Evolutionary conservation across 495 filamentous ascomycete genomes (phyloP).

Genomic region (Echria macrotheca): DNA sequence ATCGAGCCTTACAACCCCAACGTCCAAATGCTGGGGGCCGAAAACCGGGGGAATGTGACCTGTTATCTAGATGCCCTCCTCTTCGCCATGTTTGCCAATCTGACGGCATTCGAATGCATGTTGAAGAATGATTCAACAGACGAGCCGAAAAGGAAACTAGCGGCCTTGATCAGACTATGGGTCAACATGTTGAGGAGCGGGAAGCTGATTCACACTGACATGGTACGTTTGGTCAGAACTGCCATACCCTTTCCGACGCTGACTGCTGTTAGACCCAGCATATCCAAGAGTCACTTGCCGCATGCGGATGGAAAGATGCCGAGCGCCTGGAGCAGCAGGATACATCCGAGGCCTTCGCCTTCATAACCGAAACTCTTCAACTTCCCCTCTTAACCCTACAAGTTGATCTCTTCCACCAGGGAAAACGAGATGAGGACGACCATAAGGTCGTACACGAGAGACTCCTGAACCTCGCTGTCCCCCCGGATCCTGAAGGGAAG

Average conservation of each 20-base stretch:
- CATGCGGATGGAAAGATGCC: conserved; percentile 89
- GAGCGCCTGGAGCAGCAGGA: conserved; percentile 75
- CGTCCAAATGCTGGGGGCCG: conserved; percentile 73
- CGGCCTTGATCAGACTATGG: conserved; percentile 75
- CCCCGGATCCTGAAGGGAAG: conserved; percentile 55
- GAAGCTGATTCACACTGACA: conserved; percentile 75
- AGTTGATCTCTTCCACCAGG: conserved; percentile 90
- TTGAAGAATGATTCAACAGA: conserved; percentile 56
- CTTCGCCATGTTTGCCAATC: conserved; percentile 91
- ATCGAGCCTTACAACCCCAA: conserved; percentile 65
- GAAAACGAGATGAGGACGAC: conserved; percentile 76
- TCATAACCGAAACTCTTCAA: conserved; percentile 84
- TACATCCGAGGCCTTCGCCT: conserved; percentile 89
- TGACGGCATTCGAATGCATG: conserved; percentile 88
- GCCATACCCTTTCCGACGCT: background rate
- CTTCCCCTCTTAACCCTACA: conserved; percentile 86
- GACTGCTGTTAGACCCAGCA: conserved; percentile 77
- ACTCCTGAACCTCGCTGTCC: conserved; percentile 84
- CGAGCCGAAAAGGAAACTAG: conserved; percentile 65
- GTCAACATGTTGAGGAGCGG: conserved; percentile 86
- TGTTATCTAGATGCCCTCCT: conserved; percentile 91
- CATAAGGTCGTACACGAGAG: conserved; percentile 92
- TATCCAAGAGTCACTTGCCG: conserved; percentile 75
- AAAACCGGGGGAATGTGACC: conserved; percentile 79
- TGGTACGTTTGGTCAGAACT: conserved; percentile 61